Evolutionary conservation across 305 asterid species (phyloP), one percentile per base, ranked within the genome.

Genomic region (Fraxinus platypoda): DNA sequence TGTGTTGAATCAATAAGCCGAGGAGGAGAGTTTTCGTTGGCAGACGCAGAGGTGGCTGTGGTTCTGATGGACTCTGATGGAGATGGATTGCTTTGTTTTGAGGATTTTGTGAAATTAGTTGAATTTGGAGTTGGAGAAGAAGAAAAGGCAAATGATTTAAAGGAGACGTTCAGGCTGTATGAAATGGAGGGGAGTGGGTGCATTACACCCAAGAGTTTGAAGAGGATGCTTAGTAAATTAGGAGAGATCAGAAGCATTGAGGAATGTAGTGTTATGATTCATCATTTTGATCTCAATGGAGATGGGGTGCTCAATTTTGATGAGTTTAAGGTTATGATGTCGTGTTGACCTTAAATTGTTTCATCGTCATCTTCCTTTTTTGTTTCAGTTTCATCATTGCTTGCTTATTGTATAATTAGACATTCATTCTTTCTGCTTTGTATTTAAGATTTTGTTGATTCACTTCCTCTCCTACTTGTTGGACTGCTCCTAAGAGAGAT

Each of bases 261-360:
- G 12, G 91, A 92, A 11, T 93, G 97, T 78, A 83, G 68, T 80
- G 75, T 19, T 73, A 92, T 94, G 95, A 92, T 92, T 1, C 87
- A 90, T 75, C 77, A 52, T 0, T 92, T 91, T 68, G 97, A 94
- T 87, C 85, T 92, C 21, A 89, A 94, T 19, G 91, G 90, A 0
- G 98, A 94, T 35, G 96, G 96, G 0, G 89, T 90, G 66, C 90
- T 94, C 2, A 84, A 77, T 75, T 92, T 94, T 84, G 81, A 93
- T 3, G 98, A 94, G 88, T 94, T 94, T 79, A 75, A 85, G 86
- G 43, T 83, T 46, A 94, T 94, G 97, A 92, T 92, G 97, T 76
- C 85, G 23, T 83, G 71, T 6, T 83, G 75, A 79, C 30, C 25
- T 68, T 26, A 11, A 25, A 13, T 68, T 68, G 17, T 9, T 25